Conservation (phyloP, 495 filamentous ascomycete genomes). For the Massariosphaeria phaeospora region DNA sequence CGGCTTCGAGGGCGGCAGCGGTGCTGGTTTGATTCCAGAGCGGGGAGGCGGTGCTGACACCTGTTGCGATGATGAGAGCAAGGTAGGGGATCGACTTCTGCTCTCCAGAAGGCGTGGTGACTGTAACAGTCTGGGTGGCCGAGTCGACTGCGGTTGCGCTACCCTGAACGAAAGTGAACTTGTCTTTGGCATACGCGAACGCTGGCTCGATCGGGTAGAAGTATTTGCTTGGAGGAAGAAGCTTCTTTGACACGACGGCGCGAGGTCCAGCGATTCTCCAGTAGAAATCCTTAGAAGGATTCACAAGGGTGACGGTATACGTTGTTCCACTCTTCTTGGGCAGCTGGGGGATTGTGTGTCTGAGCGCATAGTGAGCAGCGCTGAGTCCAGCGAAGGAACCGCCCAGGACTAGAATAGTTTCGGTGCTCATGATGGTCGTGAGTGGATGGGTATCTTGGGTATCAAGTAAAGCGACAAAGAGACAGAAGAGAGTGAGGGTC, state of each 20-base stretch:
- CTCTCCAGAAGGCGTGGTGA: conserved; percentile 18
- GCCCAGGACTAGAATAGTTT: conserved; percentile 58
- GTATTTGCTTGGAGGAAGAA: conserved; percentile 44
- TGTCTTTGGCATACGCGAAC: conserved; percentile 49
- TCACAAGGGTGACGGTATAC: conserved; percentile 51
- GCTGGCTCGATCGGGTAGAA: conserved; percentile 48
- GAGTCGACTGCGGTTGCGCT: conserved; percentile 49
- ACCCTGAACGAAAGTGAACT: conserved; percentile 56
- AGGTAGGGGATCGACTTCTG: conserved; percentile 15
- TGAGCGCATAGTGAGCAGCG: conserved; percentile 56
- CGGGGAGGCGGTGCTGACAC: conserved; percentile 17
- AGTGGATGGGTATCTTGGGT: conserved; percentile 1
- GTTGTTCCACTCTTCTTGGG: conserved; percentile 38
- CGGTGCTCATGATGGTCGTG: conserved; percentile 16
- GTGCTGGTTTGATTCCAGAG: conserved; percentile 42
- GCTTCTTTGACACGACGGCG: conserved; percentile 41
- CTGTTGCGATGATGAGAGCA: conserved; percentile 33
- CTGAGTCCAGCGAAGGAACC: conserved; percentile 56
- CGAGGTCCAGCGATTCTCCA: conserved; percentile 52
- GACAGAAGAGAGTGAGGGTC: background rate
- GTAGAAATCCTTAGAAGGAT: conserved; percentile 51
- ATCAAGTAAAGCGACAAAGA: conserved; percentile 1
- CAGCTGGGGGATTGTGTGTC: conserved; percentile 43
- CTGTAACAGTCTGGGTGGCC: conserved; percentile 26
- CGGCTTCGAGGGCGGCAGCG: conserved; percentile 39